Percentiles rank a stretch among this genome's conserved stretches.
These are phyloP conservation scores for Pilatotrama ljubarskyi DNA, from an alignment of 768 basidiomycete species.

Conservation along the genomic window DNA sequence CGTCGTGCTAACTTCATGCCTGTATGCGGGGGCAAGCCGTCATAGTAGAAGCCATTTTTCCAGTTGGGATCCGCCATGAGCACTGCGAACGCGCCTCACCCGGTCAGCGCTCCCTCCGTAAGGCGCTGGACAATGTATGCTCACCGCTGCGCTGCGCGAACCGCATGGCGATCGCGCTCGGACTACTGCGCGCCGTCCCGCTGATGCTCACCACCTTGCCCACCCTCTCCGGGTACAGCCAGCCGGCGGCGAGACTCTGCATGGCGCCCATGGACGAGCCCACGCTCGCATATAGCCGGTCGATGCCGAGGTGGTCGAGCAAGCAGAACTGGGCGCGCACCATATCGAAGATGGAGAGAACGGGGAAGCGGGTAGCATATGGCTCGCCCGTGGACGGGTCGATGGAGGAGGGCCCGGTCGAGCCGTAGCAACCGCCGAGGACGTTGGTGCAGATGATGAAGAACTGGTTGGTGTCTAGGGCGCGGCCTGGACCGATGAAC, in stretches of 20 bases:
- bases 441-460: conserved; percentile 97
- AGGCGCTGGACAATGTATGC: conserved; percentile 29
- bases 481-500: conserved; percentile 94
- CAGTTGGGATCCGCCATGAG: conserved; percentile 99
- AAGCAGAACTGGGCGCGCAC: conserved; percentile 88
- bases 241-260: conserved; percentile 95
- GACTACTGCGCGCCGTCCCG: conserved; percentile 89
- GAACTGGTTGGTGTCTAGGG: conserved; percentile 90
- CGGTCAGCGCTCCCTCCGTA: not conserved
- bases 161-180: conserved; percentile 92
- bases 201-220: conserved; percentile 92
- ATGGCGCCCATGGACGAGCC: conserved; percentile 98
- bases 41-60: conserved; percentile 99
- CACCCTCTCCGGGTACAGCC: conserved; percentile 87
- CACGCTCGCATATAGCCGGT: conserved; percentile 88
- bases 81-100: conserved; percentile 48
- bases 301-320: conserved; percentile 80
- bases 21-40: conserved; percentile 89
- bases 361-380: conserved; percentile 90
- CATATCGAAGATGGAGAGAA: conserved; percentile 96
- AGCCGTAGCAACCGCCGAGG: conserved; percentile 96
- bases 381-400: conserved; percentile 66
- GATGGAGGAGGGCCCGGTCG: conserved; percentile 88
- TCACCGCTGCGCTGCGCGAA: conserved; percentile 94
- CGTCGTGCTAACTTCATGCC: conserved; percentile 99